Evolutionary conservation across 2,329 filamentous ascomycete species (phyloP), one percentile per base, ranked within the genome.

Genomic region (Xylaria sp.): DNA sequence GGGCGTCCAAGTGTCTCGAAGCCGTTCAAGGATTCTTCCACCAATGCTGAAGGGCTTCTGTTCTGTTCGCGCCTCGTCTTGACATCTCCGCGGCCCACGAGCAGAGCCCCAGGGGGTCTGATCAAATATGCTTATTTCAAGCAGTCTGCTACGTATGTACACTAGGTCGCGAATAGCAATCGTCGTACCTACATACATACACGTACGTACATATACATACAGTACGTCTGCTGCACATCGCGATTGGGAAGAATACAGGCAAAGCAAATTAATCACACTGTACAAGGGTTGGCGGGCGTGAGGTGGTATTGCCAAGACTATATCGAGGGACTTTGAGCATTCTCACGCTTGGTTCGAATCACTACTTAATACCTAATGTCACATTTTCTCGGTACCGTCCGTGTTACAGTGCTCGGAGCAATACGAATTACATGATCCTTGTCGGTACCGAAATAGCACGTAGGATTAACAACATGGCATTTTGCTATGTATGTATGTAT

Each of bases 401-500:
- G 69, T 71, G 67, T 53, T 56, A 69, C 34, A 36, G 34, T 36
- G 34, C 64, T 59, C 48, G 61, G 67, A 64, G 45, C 64, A 67
- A 69, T 69, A 71, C 67, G 69, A 69, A 69, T 51, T 48, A 32
- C 39, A 30, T 62, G 45, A 61, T 58, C 51, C 62, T 68, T 61
- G 54, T 54, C 61, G 58, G 58, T 60, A 65, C 65, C 54, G 64
- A 68, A 70, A 68, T 70, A 68, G 58, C 53, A 56, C 36, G 45
- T 58, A 57, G 61, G 64, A 68, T 53, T 64, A 27, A 54, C 36
- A 61, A 27, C 55, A 54, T 54, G 53, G 45, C 34, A 51, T 61
- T 14, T 55, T 55, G 30, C n/a, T 57, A 30, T 14, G n/a, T 47
- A 4, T 42, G 60, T 54, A 34, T 53, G 24, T 67, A 24, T 32